Evolutionary conservation across 1,139 yeast genomes (phyloP), one percentile per base, ranked within the genome.

Genomic region (Saccharomyces hybrid): DNA sequence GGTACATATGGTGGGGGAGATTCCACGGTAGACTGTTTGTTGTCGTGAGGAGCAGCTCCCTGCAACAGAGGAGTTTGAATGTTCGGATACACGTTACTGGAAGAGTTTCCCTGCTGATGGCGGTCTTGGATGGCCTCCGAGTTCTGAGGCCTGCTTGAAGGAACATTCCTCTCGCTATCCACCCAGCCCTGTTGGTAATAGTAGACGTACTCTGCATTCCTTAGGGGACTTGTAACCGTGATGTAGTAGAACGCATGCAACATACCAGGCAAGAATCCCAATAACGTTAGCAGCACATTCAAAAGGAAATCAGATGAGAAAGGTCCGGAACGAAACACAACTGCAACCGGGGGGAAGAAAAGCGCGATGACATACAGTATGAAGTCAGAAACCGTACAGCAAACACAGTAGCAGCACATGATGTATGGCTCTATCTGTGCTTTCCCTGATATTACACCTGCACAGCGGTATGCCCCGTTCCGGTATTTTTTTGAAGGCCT

Each of bases 201-300:
- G 47, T 59, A 62, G 8, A 60, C 56, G 44, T 60, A 54, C 23
- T 67, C 69, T 2, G 58, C 52, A 38, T 61, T 59, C 47, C 66
- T 57, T 14, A 63, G 41, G 5, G 70, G 70, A 52, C 70, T 67
- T 1, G 70, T 64, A 14, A 62, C 55, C 5, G 65, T 60, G n/a
- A 69, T 62, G 52, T 62, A 81, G 65, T 83, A 84, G 70, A 83
- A 78, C 52, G 82, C 76, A 66, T 85, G 90, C 50, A 85, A 65
- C 56, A 84, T 74, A n/a, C 97, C 97, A 0, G 97, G 97, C 54
- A 90, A 67, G 70, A 80, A 85, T 2, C 97, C 97, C 53, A 91
- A 75, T 54, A 85, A 63, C 67, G 95, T 86, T 52, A 91, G 77
- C 27, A 88, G 78, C 51, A 89, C 75, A 71, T 90, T 91, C 64